Base-by-base conservation (phyloP, 164 flowering plant species). In the Magnolia changhungtana region DNA sequence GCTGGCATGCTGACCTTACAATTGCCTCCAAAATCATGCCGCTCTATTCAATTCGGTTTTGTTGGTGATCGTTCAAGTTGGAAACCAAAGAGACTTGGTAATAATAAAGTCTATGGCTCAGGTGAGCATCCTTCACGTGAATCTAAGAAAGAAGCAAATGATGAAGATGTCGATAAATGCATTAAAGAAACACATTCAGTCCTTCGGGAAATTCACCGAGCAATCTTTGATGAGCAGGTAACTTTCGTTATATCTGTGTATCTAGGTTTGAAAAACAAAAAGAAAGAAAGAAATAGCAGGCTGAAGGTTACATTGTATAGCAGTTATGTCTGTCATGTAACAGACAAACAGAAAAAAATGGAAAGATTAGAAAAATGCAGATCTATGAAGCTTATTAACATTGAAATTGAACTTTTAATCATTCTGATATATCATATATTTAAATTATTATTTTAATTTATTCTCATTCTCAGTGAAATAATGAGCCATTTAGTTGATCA, bases 211-310 rank as follows among this genome's bases (percentile, higher is more conserved):
- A 90, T 88, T 81, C 98, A 94, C 83, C 87, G 80, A 79, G 87
- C 97, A 74, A 92, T 96, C 63, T 94, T 91, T 87, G 81, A 88
- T 79, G 98, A 94, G 78, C 98, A 89, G 92, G 99, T 92, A 58
- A 23, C 18, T 72, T 67, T 50, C 45, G 8, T 13, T 11, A 55
- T 64, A 6, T 14, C 5, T 16, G 4, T 73, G 9, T 78, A 3
- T 50, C 55, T 51, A 14, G 16, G 9, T 55, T 58, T 18, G 5
- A 18, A 55, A 14, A 55, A 16, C 61, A 55, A 55, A 55, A 55
- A 8, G 61, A 55, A 9, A 55, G 61, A 11, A 55, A 16, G 61
- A 55, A 16, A 16, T 55, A 11, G 61, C 49, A 16, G 29, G 11
- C 8, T 64, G 21, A 64, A 50, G 23, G 58, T 73, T 29, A 29